Evolutionary conservation across 768 basidiomycete genomes (phyloP).

Genomic region (Rhodosporidiobolus odoratus): DNA sequence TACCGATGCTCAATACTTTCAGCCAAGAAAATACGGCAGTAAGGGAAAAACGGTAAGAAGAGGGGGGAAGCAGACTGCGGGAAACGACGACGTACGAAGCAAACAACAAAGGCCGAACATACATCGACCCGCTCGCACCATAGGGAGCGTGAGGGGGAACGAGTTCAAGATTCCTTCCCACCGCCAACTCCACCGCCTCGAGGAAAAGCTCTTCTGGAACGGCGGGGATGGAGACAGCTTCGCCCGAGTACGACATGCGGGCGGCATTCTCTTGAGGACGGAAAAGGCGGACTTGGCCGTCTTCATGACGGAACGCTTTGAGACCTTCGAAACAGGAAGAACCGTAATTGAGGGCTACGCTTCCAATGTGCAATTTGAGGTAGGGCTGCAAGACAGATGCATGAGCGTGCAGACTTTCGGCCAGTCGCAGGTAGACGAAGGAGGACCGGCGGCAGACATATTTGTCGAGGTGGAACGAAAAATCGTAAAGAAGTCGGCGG

Average conservation of each 20-base stretch:
- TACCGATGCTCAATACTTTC: too few species aligned
- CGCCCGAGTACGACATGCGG: slow-evolving; percentile 26
- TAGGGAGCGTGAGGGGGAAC: slow-evolving; percentile 39
- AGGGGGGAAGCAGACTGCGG: not conserved
- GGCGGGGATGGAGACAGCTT: slow-evolving; percentile 39
- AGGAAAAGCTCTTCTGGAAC: slow-evolving; percentile 39
- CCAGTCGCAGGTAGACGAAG: not conserved
- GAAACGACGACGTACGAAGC: not conserved
- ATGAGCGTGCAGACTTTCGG: too few species aligned
- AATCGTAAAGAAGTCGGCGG: too few species aligned
- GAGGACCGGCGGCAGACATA: too few species aligned
- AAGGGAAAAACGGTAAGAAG: not conserved
- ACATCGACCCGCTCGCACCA: slow-evolving; percentile 32
- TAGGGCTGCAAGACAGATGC: too few species aligned
- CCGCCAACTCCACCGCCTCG: slow-evolving; percentile 34
- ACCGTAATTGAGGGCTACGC: slow-evolving; percentile 38
- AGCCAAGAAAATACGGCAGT: too few species aligned
- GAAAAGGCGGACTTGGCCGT: slow-evolving; percentile 41
- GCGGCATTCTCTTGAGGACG: slow-evolving; percentile 40
- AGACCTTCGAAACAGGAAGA: slow-evolving; percentile 13
- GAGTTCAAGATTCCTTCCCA: slow-evolving; percentile 39
- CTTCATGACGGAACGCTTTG: slow-evolving; percentile 42
- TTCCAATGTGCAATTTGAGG: slow-evolving; percentile 32
- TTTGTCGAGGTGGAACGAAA: too few species aligned
- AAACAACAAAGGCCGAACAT: slow-evolving; percentile 28